Conservation (phyloP, 176 grass and related monocot genomes). For the Pontederia paniculata region DNA sequence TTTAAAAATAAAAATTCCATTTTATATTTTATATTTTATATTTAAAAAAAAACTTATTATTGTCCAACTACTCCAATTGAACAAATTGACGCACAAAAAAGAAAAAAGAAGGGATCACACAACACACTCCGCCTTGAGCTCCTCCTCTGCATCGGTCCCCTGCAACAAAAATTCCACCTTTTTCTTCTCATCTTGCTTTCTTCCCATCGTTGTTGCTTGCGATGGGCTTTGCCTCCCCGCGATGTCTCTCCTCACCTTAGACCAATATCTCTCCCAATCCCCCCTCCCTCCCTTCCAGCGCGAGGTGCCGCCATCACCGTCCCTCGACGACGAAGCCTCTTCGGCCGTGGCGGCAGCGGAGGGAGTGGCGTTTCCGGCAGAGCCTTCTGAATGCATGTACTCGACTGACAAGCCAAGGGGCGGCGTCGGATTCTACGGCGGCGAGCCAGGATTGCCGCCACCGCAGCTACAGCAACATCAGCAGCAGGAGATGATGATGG, state of each 20-base stretch:
- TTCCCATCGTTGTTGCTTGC: too few relatives aligned
- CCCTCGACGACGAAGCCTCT: neutral
- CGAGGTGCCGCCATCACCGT: neutral
- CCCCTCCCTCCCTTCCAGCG: conserved; percentile 5
- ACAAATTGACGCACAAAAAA: too few relatives aligned
- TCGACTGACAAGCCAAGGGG: conserved; percentile 19
- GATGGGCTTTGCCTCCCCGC: conserved; percentile 14
- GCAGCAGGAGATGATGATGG: conserved; percentile 35
- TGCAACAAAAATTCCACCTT: too few relatives aligned
- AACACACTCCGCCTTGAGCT: too few relatives aligned
- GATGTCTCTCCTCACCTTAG: conserved; percentile 43
- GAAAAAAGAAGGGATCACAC: too few relatives aligned
- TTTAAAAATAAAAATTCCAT: too few relatives aligned
- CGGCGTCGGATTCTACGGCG: conserved; percentile 12
- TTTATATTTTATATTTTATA: too few relatives aligned
- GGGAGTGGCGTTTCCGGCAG: neutral
- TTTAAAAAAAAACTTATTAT: too few relatives aligned
- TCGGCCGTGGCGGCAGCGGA: too few relatives aligned
- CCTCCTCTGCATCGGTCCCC: too few relatives aligned
- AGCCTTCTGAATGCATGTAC: conserved; percentile 19
- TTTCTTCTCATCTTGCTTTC: too few relatives aligned
- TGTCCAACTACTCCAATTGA: too few relatives aligned
- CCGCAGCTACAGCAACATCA: conserved; percentile 18
- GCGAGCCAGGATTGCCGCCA: conserved; percentile 25
- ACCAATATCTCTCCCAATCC: conserved; percentile 20